Base-by-base conservation (phyloP, 1,139 yeast species). In the Candida tunisiensis region DNA sequence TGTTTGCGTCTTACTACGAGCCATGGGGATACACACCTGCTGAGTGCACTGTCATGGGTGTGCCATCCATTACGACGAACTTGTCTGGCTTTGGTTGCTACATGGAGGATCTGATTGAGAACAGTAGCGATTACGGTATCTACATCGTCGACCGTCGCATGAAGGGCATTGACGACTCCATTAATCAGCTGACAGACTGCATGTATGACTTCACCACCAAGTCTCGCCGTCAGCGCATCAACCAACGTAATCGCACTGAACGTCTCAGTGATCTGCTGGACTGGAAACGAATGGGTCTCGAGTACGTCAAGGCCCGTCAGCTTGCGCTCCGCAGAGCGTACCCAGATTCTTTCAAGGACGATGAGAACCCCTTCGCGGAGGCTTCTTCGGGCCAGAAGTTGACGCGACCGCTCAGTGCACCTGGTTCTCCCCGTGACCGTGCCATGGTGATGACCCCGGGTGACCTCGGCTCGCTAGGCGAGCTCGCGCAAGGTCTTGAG, bases 1-100 rank as follows among this genome's bases (percentile, higher is more conserved):
- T 88, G 28, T 88, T 88, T 74, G 98, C 98, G 28, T 82, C 95
- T 1, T 88, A 88, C 56, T 88, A 88, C 48, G 98, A 88, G 55
- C 98, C 98, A 5, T 88, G 98, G 98, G 98, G 98, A 20, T 88
- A 88, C 55, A 88, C 98, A 5, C 98, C 98, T 8, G 96, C 96
- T 8, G 98, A 88, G 52, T 88, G 98, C 61, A 88, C 98, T 1
- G 98, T 88, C 20, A 88, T 88, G 98, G 98, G 98, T 34, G 93
- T 88, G 32, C 98, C 98, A 12, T 80, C 94, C n/a, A 80, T 88
- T 45, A 85, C 98, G 15, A 88, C 98, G 28, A 88, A 88, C 52
- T 62, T 88, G 38, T 82, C 95, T 6, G 98, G 98, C 2, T 88
- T 88, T 49, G 98, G 98, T 30, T 91, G 96, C 42, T 88, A 88